These are phyloP conservation scores for Colletotrichum sp. DNA, from an alignment of 2,329 filamentous ascomycete species.

Conservation along the genomic window DNA sequence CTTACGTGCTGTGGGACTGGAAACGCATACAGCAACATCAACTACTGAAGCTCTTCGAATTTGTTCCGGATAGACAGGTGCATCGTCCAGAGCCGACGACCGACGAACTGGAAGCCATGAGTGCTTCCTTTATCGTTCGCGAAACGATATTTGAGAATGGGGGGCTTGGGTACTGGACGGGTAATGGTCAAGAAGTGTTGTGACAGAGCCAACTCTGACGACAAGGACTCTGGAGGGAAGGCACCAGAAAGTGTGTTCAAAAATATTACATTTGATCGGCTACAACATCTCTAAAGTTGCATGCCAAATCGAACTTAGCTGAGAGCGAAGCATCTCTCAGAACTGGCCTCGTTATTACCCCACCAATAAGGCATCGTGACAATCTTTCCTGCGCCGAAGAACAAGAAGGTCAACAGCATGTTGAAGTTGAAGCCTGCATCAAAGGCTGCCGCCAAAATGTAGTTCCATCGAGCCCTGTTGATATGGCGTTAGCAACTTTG, in stretches of 20 bases:
- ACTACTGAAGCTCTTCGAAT: neutral
- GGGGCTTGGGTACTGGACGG: neutral
- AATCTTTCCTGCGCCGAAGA: slow-evolving; percentile 58
- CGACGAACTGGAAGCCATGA: neutral
- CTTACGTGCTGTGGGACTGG: neutral
- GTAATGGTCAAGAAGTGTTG: neutral
- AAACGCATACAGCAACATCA: neutral
- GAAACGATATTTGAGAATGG: neutral
- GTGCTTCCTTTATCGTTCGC: neutral
- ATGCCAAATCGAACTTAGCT: neutral
- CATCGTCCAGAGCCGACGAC: neutral
- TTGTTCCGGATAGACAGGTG: neutral
- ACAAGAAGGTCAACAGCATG: slow-evolving; percentile 65
- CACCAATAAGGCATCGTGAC: slow-evolving; percentile 68
- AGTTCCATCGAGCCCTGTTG: slow-evolving; percentile 57
- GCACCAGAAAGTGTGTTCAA: neutral
- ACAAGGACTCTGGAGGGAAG: neutral
- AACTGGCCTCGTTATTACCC: slow-evolving; percentile 60
- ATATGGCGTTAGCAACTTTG: neutral
- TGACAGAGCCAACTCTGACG: neutral
- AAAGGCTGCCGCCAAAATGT: slow-evolving; percentile 64
- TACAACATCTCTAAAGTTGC: neutral
- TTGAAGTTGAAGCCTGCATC: slow-evolving; percentile 69
- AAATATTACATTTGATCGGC: neutral
- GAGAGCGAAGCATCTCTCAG: slow-evolving; percentile 65